Percentiles rank a stretch among this genome's conserved stretches.
phyloP scores from a whole-genome alignment of 345 rosid genomes.

The Anacardium occidentale region DNA sequence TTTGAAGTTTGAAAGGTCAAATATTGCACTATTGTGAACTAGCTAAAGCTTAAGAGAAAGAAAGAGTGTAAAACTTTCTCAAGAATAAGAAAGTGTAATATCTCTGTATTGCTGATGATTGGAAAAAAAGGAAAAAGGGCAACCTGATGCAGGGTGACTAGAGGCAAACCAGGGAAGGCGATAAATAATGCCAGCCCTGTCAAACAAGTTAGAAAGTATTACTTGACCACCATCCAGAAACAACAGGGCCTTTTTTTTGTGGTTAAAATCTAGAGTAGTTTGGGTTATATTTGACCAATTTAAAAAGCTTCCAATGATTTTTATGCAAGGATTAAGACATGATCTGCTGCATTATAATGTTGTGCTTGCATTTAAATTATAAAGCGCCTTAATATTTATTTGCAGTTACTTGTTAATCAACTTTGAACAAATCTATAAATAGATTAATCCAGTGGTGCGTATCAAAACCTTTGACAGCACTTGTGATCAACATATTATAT shows the following conservation, averaged over 20 bases:
- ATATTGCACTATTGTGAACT: too few species aligned
- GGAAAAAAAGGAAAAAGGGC: neutral
- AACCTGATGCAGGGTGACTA: conserved; percentile 5
- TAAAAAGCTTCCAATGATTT: neutral
- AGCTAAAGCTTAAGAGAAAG: neutral
- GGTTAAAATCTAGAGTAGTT: neutral
- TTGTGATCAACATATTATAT: neutral
- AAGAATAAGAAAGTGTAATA: neutral
- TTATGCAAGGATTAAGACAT: conserved; percentile 1
- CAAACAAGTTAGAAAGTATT: conserved; percentile 1
- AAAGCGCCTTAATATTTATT: neutral
- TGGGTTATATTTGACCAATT: neutral
- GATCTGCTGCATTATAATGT: neutral
- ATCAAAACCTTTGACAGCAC: neutral
- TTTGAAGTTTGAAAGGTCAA: too few species aligned
- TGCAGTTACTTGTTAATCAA: neutral
- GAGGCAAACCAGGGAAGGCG: neutral
- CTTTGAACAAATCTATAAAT: neutral
- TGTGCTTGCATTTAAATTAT: neutral
- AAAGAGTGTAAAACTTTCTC: neutral
- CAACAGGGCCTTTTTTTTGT: neutral
- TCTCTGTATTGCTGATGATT: neutral
- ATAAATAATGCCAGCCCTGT: neutral
- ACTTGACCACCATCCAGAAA: neutral
- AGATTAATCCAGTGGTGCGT: neutral